Evolutionary conservation across 2,329 filamentous ascomycete species (phyloP), one percentile per base, ranked within the genome.

Genomic region (Westerdykella ornata): DNA sequence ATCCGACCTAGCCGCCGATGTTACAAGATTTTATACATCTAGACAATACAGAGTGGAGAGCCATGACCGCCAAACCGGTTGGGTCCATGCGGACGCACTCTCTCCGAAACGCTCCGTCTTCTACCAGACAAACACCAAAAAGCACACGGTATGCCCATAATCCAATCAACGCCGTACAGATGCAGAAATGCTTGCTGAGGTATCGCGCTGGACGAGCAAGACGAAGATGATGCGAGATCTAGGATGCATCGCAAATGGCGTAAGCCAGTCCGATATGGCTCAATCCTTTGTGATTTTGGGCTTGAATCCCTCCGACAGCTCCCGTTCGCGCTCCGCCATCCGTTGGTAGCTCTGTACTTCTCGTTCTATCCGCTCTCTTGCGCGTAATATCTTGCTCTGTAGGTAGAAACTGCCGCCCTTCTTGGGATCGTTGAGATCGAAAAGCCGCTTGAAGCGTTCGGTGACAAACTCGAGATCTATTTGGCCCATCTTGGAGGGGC

Each of bases 331-430:
- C 53, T 82, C 80, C 12, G 77, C 76, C 62, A 82, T 81, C 62
- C 86, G 82, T 57, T 81, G 74, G 45, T 82, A 77, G 44, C 85
- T 81, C 50, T 81, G 76, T 31, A 92, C 72, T 69, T 98, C 90
- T 57, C 84, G 76, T 72, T 97, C 90, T 70, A 98, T 84, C 50
- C 92, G 76, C 71, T 98, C 90, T 57, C 90, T 80, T 44, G 92
- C 92, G 48, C 92, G 77, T 54, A 97, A 70, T 41, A 98, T 81
- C 72, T 98, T 98, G 75, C 90, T 97, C 71, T 98, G 92, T 37
- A 98, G 75, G 68, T 98, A 98, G 70, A 98, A 98, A 59, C 88
- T 96, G 39, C 92, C 92, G 28, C 92, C 92, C 62, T 95, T 95
- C 68, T 94, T 77, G 9, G 92, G 90, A 51, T 98, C 86, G 71